Conservation (phyloP, 805 yeast genomes). For the Saccharomycopsis selenospora region DNA sequence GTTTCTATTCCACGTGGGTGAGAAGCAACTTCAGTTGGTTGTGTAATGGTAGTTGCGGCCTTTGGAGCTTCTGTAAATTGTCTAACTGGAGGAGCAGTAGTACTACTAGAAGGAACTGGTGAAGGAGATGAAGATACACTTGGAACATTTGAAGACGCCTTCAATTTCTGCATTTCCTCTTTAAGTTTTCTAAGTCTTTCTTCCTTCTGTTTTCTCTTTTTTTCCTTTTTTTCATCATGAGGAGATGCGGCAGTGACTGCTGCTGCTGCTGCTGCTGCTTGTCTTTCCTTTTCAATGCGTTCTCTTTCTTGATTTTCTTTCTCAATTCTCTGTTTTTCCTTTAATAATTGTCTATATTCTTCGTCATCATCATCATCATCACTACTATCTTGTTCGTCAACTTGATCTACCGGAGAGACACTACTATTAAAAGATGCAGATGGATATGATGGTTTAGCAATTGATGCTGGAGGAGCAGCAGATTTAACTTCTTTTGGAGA, state of each 20-base stretch:
- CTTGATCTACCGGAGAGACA: conserved; percentile 13
- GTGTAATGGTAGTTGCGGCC: neutral
- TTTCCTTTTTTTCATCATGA: conserved; percentile 12
- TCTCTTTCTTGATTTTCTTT: conserved; percentile 37
- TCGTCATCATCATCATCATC: conserved; percentile 40
- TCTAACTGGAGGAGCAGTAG: conserved; percentile 3
- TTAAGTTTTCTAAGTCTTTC: conserved; percentile 19
- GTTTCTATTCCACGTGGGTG: neutral
- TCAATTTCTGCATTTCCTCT: conserved; percentile 18
- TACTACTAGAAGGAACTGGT: neutral
- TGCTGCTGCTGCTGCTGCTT: conserved; percentile 6
- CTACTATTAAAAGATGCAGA: too few relatives aligned
- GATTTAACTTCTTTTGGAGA: conserved; percentile 3
- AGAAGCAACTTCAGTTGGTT: neutral
- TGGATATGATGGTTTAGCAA: conserved; percentile 1
- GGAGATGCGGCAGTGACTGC: neutral
- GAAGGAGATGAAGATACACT: neutral
- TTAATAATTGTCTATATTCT: conserved; percentile 38
- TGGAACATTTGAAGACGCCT: conserved; percentile 6
- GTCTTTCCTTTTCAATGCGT: conserved; percentile 26
- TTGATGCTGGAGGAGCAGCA: conserved; percentile 22
- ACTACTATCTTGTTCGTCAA: conserved; percentile 12
- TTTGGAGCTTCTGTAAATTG: neutral
- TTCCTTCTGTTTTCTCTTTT: conserved; percentile 18
- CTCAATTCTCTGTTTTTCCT: conserved; percentile 29